Evolutionary conservation across 2,329 filamentous ascomycete genomes (phyloP).

Genomic region (Tolypocladium amazonense): DNA sequence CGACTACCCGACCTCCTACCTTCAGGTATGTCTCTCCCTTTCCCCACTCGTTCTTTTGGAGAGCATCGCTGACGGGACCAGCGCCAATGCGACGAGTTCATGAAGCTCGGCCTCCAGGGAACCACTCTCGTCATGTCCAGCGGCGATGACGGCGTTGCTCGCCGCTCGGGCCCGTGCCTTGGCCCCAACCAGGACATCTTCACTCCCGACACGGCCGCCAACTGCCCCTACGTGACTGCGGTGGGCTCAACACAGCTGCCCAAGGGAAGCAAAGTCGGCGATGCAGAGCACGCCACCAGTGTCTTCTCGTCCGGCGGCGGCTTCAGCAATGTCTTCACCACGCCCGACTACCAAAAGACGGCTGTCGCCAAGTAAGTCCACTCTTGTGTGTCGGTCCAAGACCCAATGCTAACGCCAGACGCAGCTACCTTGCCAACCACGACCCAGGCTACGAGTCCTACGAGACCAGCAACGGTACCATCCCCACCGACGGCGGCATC

Average conservation of each 20-base stretch:
- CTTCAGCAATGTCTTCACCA: constrained; percentile 36
- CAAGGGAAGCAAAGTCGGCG: constrained; percentile 1
- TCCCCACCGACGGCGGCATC: not conserved
- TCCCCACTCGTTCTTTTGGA: not conserved
- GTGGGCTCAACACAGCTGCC: constrained; percentile 36
- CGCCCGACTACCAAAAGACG: constrained; percentile 34
- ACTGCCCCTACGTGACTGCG: constrained; percentile 38
- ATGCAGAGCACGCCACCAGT: constrained; percentile 6
- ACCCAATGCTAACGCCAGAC: constrained; percentile 2
- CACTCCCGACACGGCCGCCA: constrained; percentile 34
- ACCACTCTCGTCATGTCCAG: constrained; percentile 35
- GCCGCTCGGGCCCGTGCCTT: constrained; percentile 7
- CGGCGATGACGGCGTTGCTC: constrained; percentile 10
- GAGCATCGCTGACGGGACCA: constrained; percentile 13
- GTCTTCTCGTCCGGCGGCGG: constrained; percentile 37
- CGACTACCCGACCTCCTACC: not conserved
- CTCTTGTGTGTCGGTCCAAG: not conserved
- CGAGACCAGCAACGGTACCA: not conserved
- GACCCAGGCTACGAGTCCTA: not conserved
- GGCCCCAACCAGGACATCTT: constrained; percentile 26
- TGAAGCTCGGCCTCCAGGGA: constrained; percentile 45
- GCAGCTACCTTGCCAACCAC: constrained; percentile 2
- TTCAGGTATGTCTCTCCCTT: not conserved
- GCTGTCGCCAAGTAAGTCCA: constrained; percentile 10
- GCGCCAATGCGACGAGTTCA: constrained; percentile 44